Evolutionary conservation across 164 flowering plant genomes (phyloP).

Genomic region (Tinospora cordifolia): DNA sequence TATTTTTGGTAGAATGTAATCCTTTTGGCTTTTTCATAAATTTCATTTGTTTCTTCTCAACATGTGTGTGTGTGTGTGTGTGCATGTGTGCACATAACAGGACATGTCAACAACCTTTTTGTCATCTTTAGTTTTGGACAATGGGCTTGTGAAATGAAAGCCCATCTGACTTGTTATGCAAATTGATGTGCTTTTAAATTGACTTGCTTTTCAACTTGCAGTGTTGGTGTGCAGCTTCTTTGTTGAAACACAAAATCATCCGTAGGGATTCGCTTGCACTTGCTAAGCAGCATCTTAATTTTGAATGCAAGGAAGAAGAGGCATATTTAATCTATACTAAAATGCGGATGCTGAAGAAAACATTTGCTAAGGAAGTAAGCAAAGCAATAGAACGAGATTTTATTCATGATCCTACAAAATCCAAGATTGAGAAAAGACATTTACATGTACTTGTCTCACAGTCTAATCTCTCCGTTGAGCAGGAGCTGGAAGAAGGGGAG

Average conservation of each 20-base stretch:
- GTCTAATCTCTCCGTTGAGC: not conserved
- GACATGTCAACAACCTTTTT: not conserved
- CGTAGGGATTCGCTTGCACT: conserved; percentile 44
- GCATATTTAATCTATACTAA: conserved; percentile 36
- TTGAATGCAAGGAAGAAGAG: conserved; percentile 54
- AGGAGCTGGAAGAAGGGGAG: conserved; percentile 27
- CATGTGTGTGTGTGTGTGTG: too few relatives aligned
- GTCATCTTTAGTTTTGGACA: not conserved
- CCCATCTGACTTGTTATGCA: not conserved
- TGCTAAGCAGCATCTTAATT: conserved; percentile 45
- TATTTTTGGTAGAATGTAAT: too few relatives aligned
- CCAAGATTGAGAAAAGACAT: conserved; percentile 9
- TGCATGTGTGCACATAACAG: too few relatives aligned
- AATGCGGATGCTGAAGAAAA: conserved; percentile 37
- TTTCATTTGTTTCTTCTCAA: too few relatives aligned
- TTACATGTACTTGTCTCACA: conserved; percentile 4
- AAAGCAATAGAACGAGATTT: conserved; percentile 7
- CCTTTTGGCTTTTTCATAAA: too few relatives aligned
- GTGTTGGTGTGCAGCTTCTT: conserved; percentile 73
- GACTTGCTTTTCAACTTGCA: conserved; percentile 22
- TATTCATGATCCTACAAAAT: conserved; percentile 11
- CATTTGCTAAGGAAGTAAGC: conserved; percentile 21
- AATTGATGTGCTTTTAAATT: not conserved
- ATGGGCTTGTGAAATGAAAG: not conserved
- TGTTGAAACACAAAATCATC: conserved; percentile 39